These are phyloP conservation scores for Chlamydomonas applanata DNA, from an alignment of 139 green algal genomes.

Conservation along the genomic window DNA sequence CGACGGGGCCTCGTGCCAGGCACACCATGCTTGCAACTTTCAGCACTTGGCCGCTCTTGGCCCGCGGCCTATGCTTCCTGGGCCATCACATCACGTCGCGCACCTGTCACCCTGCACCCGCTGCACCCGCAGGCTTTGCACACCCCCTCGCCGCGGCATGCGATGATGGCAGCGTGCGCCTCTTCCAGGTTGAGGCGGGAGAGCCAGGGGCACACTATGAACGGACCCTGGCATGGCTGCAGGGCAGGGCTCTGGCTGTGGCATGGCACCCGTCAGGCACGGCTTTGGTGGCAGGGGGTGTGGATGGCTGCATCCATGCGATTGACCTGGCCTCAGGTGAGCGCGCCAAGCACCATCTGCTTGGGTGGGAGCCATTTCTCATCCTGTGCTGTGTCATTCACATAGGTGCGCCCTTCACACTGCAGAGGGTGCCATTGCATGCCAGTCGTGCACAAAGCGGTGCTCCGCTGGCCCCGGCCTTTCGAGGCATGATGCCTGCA, in stretches of 20 bases:
- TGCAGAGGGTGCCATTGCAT: not conserved
- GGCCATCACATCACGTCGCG: no score
- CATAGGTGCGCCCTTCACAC: not conserved
- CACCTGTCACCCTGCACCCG: no score
- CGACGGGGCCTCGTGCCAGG: no score
- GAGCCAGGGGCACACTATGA: slow-evolving; percentile 56
- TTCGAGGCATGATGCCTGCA: not conserved
- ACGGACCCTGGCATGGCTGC: slow-evolving; percentile 52
- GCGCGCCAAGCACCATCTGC: not conserved
- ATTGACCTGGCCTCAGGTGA: slow-evolving; percentile 56
- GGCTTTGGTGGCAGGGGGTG: slow-evolving; percentile 60
- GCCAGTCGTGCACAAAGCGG: not conserved
- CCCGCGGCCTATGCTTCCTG: no score
- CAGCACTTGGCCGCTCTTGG: no score
- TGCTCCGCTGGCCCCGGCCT: not conserved
- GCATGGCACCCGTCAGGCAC: slow-evolving; percentile 72
- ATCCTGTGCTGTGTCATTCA: not conserved
- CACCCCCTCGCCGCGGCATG: slow-evolving; percentile 80
- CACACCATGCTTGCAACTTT: no score
- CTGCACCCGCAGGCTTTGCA: slow-evolving; percentile 18
- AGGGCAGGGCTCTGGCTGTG: slow-evolving; percentile 60
- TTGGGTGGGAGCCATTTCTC: not conserved
- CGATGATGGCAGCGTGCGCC: slow-evolving; percentile 84
- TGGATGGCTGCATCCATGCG: slow-evolving; percentile 67
- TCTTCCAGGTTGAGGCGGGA: slow-evolving; percentile 66